Base-by-base conservation (phyloP, 164 flowering plant species). In the Sedum album region DNA sequence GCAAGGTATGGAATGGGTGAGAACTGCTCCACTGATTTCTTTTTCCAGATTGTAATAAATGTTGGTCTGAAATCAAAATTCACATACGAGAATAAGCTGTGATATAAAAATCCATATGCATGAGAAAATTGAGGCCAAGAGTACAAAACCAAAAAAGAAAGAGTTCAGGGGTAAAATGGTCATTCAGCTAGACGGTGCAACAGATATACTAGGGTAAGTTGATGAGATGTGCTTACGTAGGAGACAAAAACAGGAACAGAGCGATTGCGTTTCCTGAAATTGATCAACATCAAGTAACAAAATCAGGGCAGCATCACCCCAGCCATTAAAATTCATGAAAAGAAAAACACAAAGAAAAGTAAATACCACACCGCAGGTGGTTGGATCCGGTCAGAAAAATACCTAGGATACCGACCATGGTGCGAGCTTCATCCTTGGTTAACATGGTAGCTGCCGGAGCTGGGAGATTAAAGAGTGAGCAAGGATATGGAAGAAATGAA, bases 1-100 rank as follows among this genome's bases (percentile, higher is more conserved):
- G 86, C 93, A 0, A 93, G 75, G 74, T 93, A 90, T 44, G 96
- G 94, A 1, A 65, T 77, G 38, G 92, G 69, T 33, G 96, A 90
- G 88, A 76, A 90, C 38, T 89, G n/a, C n/a, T n/a, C n/a, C n/a
- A n/a, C n/a, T n/a, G n/a, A n/a, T n/a, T n/a, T n/a, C n/a, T n/a
- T n/a, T 77, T 86, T 88, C 83, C 88, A 82, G 80, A 93, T 93
- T 13, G 25, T 68, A 2, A 77, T 48, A 71, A 93, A 91, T 2
- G 98, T 91, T 55, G 94, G 94, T 84, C 98, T 93, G 26, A 2
- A 6, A 51, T 39, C 13, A 39, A 39, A 10, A 39, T 39, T 8
- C 8, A 14, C 13, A 39, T 39, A 39, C 8, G 42, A 39, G 8
- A 39, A 39, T 5, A 4, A 0, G 8, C 13, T 39, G 42, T 39